Evolutionary conservation across 257 asterid species (phyloP), one percentile per base, ranked within the genome.

Genomic region (Striga asiatica): DNA sequence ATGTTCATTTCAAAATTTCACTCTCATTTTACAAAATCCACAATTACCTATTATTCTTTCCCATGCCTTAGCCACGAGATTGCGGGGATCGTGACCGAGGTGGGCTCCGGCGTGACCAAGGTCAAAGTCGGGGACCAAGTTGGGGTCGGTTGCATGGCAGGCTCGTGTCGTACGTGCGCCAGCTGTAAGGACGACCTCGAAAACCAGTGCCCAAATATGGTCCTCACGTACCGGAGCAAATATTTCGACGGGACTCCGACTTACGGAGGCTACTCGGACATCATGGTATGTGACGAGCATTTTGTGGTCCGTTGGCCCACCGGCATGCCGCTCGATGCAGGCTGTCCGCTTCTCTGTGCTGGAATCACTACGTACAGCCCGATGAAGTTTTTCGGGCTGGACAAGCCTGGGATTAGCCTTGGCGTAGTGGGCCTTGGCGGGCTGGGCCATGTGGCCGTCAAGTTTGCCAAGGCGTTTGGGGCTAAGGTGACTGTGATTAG

Each of bases 371-470:
- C 75, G 6, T 84, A 84, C 68, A 76, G 81, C 71, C 88, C 91
- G 2, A 74, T 81, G 91, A 78, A 71, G 63, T 71, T 76, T 65
- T 71, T 76, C 13, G 83, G 81, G 50, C 71, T 84, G 77, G 58
- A 56, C 5, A 77, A 84, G 67, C 71, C 80, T 1, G 88, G 91
- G 13, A 84, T 73, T 42, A 81, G 70, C 63, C 62, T 84, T 54
- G 94, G 94, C 0, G 78, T 84, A 21, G 80, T 74, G 0, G 91
- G 94, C 45, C 78, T 84, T 1, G 91, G 91, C 14, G 91, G 94
- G 2, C 80, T 81, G 32, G 94, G 91, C 55, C 94, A 84, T 50
- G 66, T 81, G 58, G 91, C 91, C 8, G 85, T 84, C 13, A 81
- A 84, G 54, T 47, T 84, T 18, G 94, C 80, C 18, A 84, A 84